phyloP scores from a whole-genome alignment of 345 rosid species.

The Jatropha curcas region DNA sequence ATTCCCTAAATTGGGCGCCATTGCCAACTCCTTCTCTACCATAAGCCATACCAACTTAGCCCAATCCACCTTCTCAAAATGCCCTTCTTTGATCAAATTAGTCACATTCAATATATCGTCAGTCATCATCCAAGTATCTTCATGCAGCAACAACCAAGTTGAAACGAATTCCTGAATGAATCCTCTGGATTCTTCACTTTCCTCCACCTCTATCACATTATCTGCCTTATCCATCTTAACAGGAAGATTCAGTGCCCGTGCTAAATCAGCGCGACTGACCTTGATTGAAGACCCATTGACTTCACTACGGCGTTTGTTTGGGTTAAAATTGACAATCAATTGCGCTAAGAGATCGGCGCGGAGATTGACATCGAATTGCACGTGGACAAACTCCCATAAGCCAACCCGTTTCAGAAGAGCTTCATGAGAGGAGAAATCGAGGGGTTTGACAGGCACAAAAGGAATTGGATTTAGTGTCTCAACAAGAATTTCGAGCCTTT shows the following conservation, averaged over 20 bases:
- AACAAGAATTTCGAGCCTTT: slow-evolving; percentile 52
- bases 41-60: slow-evolving; percentile 74
- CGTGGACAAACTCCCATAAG: slow-evolving; percentile 78
- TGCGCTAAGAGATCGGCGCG: slow-evolving; percentile 58
- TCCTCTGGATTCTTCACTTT: slow-evolving; percentile 45
- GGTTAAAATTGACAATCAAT: slow-evolving; percentile 56
- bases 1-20: slow-evolving; percentile 40
- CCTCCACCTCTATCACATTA: slow-evolving; percentile 33
- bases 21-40: slow-evolving; percentile 78
- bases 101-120: slow-evolving; percentile 48
- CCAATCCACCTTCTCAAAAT: slow-evolving; percentile 78
- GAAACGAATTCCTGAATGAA: slow-evolving; percentile 61
- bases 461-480: slow-evolving; percentile 57
- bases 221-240: slow-evolving; percentile 47
- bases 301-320: slow-evolving; percentile 45
- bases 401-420: slow-evolving; percentile 59
- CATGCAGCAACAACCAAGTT: slow-evolving; percentile 70
- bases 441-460: slow-evolving; percentile 53
- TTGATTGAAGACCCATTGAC: slow-evolving; percentile 57
- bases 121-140: slow-evolving; percentile 81
- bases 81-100: slow-evolving; percentile 51
- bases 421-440: slow-evolving; percentile 64
- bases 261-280: slow-evolving; percentile 74
- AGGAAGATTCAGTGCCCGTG: slow-evolving; percentile 72
- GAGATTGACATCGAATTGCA: slow-evolving; percentile 55